Evolutionary conservation across 2,329 filamentous ascomycete genomes (phyloP).

Genomic region (Hypomyces rosellus): DNA sequence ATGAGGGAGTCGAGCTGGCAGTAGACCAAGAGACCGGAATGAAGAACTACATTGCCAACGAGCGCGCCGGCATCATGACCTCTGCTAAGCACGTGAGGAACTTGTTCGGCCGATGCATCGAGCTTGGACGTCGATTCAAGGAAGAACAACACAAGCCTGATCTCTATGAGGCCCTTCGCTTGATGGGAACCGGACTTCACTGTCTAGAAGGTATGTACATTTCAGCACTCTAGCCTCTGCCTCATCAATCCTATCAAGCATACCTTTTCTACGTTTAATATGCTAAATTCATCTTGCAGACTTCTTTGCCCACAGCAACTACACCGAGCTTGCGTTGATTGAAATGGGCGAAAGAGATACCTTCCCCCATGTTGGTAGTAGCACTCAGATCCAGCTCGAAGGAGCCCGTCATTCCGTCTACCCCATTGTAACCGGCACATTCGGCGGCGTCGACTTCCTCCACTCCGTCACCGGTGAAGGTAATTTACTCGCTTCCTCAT

Average conservation of each 20-base stretch:
- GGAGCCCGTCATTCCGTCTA: slow-evolving; percentile 64
- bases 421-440: slow-evolving; percentile 83
- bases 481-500: slow-evolving; percentile 19
- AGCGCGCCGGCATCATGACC: slow-evolving; percentile 70
- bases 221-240: not conserved
- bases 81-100: slow-evolving; percentile 71
- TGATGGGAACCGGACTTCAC: slow-evolving; percentile 83
- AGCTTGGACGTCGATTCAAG: slow-evolving; percentile 70
- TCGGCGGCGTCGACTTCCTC: slow-evolving; percentile 90
- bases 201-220: slow-evolving; percentile 63
- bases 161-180: slow-evolving; percentile 76
- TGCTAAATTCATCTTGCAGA: slow-evolving; percentile 41
- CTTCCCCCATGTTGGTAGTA: slow-evolving; percentile 79
- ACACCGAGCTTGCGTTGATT: slow-evolving; percentile 79
- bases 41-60: slow-evolving; percentile 94
- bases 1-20: slow-evolving; percentile 70
- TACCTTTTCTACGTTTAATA: not conserved
- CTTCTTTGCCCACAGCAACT: slow-evolving; percentile 91
- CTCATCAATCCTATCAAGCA: not conserved
- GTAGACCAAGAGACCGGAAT: slow-evolving; percentile 71
- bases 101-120: slow-evolving; percentile 67
- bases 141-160: slow-evolving; percentile 56
- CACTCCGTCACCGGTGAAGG: slow-evolving; percentile 73
- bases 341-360: slow-evolving; percentile 75
- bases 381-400: slow-evolving; percentile 62